Percentiles rank a stretch among this genome's conserved stretches.
These are phyloP conservation scores for Musa schizocarpa DNA, from an alignment of 176 grass and related monocot genomes.

Conservation along the genomic window DNA sequence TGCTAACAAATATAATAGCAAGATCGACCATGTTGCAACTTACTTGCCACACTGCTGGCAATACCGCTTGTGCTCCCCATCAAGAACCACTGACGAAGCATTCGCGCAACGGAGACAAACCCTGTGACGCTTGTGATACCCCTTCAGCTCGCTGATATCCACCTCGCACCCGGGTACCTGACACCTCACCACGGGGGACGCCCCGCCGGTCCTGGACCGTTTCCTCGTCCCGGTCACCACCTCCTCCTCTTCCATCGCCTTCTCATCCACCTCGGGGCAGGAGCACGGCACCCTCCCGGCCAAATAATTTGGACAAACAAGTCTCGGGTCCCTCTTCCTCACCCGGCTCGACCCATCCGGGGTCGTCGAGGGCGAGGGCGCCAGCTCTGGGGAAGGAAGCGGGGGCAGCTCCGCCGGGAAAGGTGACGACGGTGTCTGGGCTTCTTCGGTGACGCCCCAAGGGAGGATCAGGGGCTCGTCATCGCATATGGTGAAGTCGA, in stretches of 20 bases:
- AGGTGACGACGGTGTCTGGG: slow-evolving; percentile 2
- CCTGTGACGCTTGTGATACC: slow-evolving; percentile 79
- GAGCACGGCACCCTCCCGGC: slow-evolving; percentile 78
- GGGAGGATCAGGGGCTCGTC: slow-evolving; percentile 49
- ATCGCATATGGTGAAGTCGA: slow-evolving; percentile 40
- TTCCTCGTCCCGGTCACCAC: slow-evolving; percentile 20
- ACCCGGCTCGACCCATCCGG: slow-evolving; percentile 33
- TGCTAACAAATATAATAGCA: too few species aligned
- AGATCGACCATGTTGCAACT: slow-evolving; percentile 9
- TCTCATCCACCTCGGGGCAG: slow-evolving; percentile 86
- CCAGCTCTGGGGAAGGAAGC: not conserved
- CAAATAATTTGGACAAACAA: slow-evolving; percentile 88
- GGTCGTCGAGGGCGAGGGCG: not conserved
- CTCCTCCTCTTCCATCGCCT: slow-evolving; percentile 33
- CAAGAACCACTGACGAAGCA: slow-evolving; percentile 49
- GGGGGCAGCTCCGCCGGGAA: slow-evolving; percentile 1
- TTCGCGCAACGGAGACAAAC: slow-evolving; percentile 78
- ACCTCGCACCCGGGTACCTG: slow-evolving; percentile 76
- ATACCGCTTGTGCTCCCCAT: slow-evolving; percentile 63
- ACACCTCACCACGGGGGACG: slow-evolving; percentile 49
- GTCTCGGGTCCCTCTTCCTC: slow-evolving; percentile 80
- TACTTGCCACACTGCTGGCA: slow-evolving; percentile 99
- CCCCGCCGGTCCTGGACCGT: slow-evolving; percentile 23
- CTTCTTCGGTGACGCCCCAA: slow-evolving; percentile 29
- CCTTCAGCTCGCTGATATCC: slow-evolving; percentile 86